Evolutionary conservation across 768 basidiomycete species (phyloP).

Genomic region (Trametes gibbosa): DNA sequence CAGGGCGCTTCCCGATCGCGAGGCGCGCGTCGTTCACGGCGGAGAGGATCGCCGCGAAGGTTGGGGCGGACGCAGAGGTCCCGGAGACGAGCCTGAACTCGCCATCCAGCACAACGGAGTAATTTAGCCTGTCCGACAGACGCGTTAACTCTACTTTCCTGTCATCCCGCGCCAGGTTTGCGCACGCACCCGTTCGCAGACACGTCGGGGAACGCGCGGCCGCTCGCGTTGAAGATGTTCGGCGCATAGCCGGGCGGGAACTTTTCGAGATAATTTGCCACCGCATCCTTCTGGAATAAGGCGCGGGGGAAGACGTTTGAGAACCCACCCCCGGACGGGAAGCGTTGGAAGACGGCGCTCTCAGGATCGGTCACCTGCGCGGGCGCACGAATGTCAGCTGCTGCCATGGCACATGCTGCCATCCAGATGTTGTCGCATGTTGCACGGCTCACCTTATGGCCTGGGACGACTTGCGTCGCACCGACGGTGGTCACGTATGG

Average conservation of each 20-base stretch:
- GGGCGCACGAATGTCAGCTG: too few species aligned
- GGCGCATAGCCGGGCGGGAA: constrained; percentile 34
- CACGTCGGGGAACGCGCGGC: constrained; percentile 34
- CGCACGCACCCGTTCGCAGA: constrained; percentile 33
- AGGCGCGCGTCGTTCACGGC: constrained; percentile 44
- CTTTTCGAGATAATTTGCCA: constrained; percentile 27
- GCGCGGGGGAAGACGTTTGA: constrained; percentile 40
- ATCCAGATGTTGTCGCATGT: neutral
- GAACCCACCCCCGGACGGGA: constrained; percentile 40
- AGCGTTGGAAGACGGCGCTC: constrained; percentile 34
- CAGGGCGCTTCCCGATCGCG: constrained; percentile 26
- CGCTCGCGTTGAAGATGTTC: constrained; percentile 34
- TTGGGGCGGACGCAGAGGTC: constrained; percentile 62
- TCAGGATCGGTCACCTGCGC: constrained; percentile 31
- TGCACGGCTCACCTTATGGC: constrained; percentile 18
- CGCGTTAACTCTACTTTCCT: neutral
- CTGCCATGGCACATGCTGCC: neutral
- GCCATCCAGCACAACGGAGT: constrained; percentile 30
- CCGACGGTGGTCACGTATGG: constrained; percentile 41
- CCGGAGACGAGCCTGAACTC: constrained; percentile 42
- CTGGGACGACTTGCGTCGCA: constrained; percentile 36
- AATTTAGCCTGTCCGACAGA: constrained; percentile 27
- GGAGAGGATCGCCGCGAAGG: constrained; percentile 60
- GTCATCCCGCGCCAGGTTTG: neutral
- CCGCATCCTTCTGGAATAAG: constrained; percentile 34